These are phyloP conservation scores for Paragyromitra xinjiangensis DNA, from an alignment of 495 filamentous ascomycete genomes.

Conservation along the genomic window DNA sequence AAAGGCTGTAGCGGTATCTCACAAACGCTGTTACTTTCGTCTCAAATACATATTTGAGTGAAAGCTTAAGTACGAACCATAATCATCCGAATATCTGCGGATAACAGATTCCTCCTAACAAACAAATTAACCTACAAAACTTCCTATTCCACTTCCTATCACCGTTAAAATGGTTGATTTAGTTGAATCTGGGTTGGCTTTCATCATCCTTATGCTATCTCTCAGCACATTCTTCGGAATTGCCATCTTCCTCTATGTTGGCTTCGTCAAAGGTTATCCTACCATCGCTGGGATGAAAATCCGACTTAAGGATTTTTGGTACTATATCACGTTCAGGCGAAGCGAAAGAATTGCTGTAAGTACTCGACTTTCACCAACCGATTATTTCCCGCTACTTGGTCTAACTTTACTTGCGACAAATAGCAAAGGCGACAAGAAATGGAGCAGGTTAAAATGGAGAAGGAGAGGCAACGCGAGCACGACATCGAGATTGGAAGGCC, in stretches of 20 bases:
- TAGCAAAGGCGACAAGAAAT: background rate
- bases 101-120: background rate
- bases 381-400: background rate
- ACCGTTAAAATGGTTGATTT: conserved; percentile 9
- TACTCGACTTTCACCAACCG: background rate
- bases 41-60: too few relatives aligned
- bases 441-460: background rate
- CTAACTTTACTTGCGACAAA: background rate
- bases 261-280: conserved; percentile 9
- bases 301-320: background rate
- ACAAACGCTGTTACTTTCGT: too few relatives aligned
- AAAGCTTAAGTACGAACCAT: too few relatives aligned
- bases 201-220: conserved; percentile 4
- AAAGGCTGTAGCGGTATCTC: too few relatives aligned
- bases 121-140: background rate
- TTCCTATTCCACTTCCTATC: background rate
- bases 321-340: background rate
- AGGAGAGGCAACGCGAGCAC: background rate
- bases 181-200: background rate
- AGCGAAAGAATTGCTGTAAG: background rate
- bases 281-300: background rate
- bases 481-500: background rate
- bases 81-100: too few relatives aligned
- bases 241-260: conserved; percentile 1
- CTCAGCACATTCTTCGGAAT: background rate